Base-by-base conservation (phyloP, 805 yeast species). In the Starmerella asiatica region DNA sequence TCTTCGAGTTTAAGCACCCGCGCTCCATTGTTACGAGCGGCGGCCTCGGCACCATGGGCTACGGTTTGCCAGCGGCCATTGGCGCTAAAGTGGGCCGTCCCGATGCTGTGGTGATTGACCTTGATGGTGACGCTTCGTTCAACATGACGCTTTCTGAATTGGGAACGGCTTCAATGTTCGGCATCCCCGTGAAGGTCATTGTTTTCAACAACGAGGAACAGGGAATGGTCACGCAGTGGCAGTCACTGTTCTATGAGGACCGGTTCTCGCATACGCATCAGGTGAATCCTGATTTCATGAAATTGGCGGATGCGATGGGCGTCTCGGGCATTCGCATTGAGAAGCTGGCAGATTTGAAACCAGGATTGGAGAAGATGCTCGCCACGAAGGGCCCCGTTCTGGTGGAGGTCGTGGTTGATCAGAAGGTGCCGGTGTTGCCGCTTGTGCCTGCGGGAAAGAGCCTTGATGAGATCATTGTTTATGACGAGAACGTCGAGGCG, bases 181-280 rank as follows among this genome's bases (percentile, higher is more conserved):
- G 70, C 46, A 79, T 94, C 37, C 95, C 95, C 42, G 79, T 91
- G 49, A 91, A 91, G 69, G 73, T 83, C 45, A 70, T 84, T 60
- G 77, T 91, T 41, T 69, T 91, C 58, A 91, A 91, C 65, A 91
- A 91, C 62, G 97, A 88, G 67, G 98, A 91, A 68, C 98, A 91
- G 68, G 98, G 98, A 59, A 91, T 91, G 98, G 98, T 91, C 41
- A 88, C 97, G 12, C 98, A 91, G 64, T 91, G 98, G 98, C 98
- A 91, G 68, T 80, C 95, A 11, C 68, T 91, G 46, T 91, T 91
- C 70, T 91, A 91, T 65, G 94, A 88, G 62, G 88, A 88, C 64
- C 76, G 98, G 65, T 91, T 83, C 62, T 72, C 96, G n/a, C 97
- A 91, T 64, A 88, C 98, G 19, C 97, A 91, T 65, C 98, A 91